phyloP scores from a whole-genome alignment of 139 green algal species.

The Micractinium sp. region DNA sequence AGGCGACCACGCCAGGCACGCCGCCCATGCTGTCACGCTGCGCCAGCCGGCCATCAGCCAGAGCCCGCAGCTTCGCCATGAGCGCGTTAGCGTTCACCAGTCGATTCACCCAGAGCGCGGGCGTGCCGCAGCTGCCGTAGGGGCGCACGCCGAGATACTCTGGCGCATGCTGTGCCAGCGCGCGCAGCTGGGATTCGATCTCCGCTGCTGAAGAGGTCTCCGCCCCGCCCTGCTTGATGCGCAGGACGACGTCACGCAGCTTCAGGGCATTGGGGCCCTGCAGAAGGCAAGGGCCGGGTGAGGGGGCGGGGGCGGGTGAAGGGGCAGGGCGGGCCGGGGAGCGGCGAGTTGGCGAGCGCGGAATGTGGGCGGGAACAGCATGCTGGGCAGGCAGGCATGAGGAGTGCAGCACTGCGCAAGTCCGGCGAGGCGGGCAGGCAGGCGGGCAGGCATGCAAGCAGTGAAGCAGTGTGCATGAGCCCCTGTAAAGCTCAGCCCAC shows the following conservation, averaged over 20 bases:
- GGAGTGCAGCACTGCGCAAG: background rate
- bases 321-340: background rate
- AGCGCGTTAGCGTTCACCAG: background rate
- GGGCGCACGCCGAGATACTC: conserved; percentile 38
- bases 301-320: background rate
- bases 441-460: background rate
- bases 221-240: conserved; percentile 29
- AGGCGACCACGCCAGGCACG: no score
- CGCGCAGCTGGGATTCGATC: conserved; percentile 10
- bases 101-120: conserved; percentile 46
- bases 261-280: conserved; percentile 36
- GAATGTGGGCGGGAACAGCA: no score
- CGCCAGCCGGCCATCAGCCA: conserved; percentile 12
- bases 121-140: conserved; percentile 43
- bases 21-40: background rate
- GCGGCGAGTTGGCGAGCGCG: no score
- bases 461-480: no score
- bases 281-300: background rate
- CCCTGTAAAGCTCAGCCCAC: background rate
- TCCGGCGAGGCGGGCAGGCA: background rate
- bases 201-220: background rate
- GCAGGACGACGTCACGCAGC: conserved; percentile 26
- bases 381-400: background rate
- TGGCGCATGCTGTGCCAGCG: conserved; percentile 39
- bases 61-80: background rate